These are phyloP conservation scores for Trichoderma sp. DNA, from an alignment of 2,329 filamentous ascomycete species.

Conservation along the genomic window DNA sequence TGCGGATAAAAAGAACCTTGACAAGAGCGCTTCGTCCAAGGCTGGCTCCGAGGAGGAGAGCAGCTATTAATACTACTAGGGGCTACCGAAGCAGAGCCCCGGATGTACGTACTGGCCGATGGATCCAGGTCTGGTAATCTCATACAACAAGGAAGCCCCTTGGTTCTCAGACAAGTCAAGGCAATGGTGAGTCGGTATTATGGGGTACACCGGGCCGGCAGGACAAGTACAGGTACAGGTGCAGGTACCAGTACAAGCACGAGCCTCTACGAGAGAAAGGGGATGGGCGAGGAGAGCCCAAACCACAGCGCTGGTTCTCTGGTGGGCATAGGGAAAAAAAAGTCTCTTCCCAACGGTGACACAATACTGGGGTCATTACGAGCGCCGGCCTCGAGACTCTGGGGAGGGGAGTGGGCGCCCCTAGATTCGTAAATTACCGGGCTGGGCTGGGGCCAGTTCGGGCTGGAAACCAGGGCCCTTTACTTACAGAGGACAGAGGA, in stretches of 20 bases:
- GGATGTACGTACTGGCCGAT: neutral
- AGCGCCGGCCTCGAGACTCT: neutral
- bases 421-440: constrained; percentile 11
- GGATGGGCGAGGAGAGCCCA: constrained; percentile 6
- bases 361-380: constrained; percentile 16
- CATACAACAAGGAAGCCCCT: constrained; percentile 3
- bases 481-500: too few species aligned
- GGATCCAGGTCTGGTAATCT: constrained; percentile 5
- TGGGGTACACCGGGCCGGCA: constrained; percentile 9
- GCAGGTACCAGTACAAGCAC: constrained; percentile 7
- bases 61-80: constrained; percentile 6
- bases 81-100: neutral
- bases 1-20: neutral
- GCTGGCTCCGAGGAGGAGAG: constrained; percentile 11
- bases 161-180: constrained; percentile 1
- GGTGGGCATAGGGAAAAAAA: neutral
- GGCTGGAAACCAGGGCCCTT: constrained; percentile 12
- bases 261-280: neutral
- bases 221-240: neutral
- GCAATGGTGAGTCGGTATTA: constrained; percentile 11
- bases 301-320: constrained; percentile 16
- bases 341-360: constrained; percentile 12
- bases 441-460: constrained; percentile 5
- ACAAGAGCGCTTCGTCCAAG: neutral
- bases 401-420: constrained; percentile 10